Percentiles rank a stretch among this genome's conserved stretches.
phyloP scores from a whole-genome alignment of 495 filamentous ascomycete species.

The Patellaria atrata region DNA sequence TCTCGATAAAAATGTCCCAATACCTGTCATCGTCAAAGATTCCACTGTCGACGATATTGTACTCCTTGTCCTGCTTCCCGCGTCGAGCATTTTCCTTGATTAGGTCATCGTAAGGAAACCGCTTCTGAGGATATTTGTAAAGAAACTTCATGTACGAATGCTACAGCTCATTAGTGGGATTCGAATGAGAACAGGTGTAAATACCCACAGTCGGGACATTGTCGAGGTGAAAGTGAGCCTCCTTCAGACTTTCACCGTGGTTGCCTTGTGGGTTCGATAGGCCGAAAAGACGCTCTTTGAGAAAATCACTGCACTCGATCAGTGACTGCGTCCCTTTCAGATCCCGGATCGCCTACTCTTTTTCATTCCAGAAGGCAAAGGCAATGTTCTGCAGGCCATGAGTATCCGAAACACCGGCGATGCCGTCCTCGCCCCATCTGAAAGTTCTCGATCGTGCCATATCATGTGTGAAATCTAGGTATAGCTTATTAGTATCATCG shows the following conservation, averaged over 20 bases:
- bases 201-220: constrained; percentile 52
- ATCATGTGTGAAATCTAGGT: constrained; percentile 78
- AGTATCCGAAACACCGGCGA: constrained; percentile 86
- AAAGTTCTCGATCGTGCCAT: constrained; percentile 75
- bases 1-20: constrained; percentile 96
- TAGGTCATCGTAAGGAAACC: constrained; percentile 83
- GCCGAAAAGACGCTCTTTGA: constrained; percentile 91
- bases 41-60: constrained; percentile 85
- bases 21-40: constrained; percentile 83
- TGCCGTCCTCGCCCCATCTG: constrained; percentile 94
- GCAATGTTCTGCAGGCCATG: constrained; percentile 83
- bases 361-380: constrained; percentile 94
- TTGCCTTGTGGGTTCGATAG: constrained; percentile 92
- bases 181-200: constrained; percentile 13
- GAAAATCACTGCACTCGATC: constrained; percentile 47
- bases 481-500: constrained; percentile 5
- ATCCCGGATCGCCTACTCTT: constrained; percentile 50
- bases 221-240: constrained; percentile 89
- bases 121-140: constrained; percentile 89
- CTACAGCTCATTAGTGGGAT: constrained; percentile 27
- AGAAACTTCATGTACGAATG: constrained; percentile 99
- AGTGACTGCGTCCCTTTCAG: constrained; percentile 3
- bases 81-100: constrained; percentile 69
- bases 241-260: constrained; percentile 92
- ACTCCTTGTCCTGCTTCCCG: constrained; percentile 61